A percentile compares a stretch with the other conserved stretches of the same genome.
Evolutionary conservation across 495 filamentous ascomycete genomes (phyloP).

Genomic region (Lophiotrema nucula): DNA sequence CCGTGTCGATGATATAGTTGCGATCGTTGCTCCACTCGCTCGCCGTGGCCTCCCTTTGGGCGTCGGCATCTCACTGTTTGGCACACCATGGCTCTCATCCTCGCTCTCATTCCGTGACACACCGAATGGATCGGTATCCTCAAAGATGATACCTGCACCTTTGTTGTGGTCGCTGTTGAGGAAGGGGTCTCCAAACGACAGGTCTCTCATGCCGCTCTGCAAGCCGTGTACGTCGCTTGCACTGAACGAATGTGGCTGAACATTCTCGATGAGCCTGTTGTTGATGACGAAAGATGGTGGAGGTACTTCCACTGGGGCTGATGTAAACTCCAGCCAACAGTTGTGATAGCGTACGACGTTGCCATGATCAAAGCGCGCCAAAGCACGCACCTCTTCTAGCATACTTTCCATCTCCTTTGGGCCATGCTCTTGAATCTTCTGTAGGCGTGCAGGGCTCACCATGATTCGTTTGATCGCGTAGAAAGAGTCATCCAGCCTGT

Average conservation of each 20-base stretch:
- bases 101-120: slow-evolving; percentile 1
- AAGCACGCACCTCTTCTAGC: slow-evolving; percentile 40
- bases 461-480: slow-evolving; percentile 50
- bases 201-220: neutral
- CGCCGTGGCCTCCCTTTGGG: neutral
- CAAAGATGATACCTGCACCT: slow-evolving; percentile 27
- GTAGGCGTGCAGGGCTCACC: slow-evolving; percentile 30
- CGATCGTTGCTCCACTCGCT: slow-evolving; percentile 13
- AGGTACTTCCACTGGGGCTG: neutral
- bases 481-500: slow-evolving; percentile 40
- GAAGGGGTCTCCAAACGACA: slow-evolving; percentile 6
- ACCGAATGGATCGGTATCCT: slow-evolving; percentile 14
- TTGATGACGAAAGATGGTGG: neutral
- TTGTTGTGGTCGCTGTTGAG: neutral
- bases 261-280: slow-evolving; percentile 8
- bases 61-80: neutral
- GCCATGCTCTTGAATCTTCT: slow-evolving; percentile 33
- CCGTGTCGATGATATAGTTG: slow-evolving; percentile 15
- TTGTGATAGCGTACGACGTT: slow-evolving; percentile 44
- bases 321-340: slow-evolving; percentile 40
- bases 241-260: neutral
- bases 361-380: slow-evolving; percentile 40
- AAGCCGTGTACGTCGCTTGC: neutral
- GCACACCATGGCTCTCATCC: neutral
- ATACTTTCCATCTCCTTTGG: slow-evolving; percentile 38